A percentile compares a stretch with the other conserved stretches of the same genome.
phyloP scores from a whole-genome alignment of 73 alveolate genomes.

The Durusdinium trenchii region DNA sequence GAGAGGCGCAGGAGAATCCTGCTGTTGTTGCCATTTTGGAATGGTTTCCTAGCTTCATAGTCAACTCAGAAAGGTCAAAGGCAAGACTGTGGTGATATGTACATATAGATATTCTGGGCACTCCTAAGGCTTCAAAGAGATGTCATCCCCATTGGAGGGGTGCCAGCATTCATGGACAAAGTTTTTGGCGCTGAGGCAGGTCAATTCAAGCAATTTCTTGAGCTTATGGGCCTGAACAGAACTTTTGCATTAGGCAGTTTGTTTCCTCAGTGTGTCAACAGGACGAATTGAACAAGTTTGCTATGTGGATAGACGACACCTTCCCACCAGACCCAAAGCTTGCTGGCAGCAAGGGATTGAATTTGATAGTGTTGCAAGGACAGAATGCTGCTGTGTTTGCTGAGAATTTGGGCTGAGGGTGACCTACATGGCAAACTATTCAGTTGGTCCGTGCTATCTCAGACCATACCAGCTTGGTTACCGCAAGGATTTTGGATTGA shows the following conservation, averaged over 20 bases:
- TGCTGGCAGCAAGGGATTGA: not conserved
- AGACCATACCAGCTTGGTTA: not conserved
- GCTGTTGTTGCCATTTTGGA: not conserved
- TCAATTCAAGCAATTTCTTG: not conserved
- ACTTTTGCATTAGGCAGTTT: too few relatives aligned
- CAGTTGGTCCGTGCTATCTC: not conserved
- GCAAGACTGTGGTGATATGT: not conserved
- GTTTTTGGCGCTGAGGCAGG: not conserved
- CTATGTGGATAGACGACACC: not conserved
- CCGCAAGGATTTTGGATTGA: not conserved
- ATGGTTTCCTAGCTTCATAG: not conserved
- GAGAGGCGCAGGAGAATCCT: not conserved
- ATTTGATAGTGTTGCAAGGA: too few relatives aligned
- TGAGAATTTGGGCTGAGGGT: not conserved
- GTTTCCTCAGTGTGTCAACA: too few relatives aligned
- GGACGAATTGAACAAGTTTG: not conserved
- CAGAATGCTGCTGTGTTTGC: too few relatives aligned
- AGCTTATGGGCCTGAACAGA: not conserved
- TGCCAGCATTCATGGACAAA: not conserved
- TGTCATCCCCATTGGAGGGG: not conserved
- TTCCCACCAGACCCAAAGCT: not conserved
- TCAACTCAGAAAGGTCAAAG: too few relatives aligned
- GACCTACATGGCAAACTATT: not conserved
- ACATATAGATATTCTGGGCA: not conserved
- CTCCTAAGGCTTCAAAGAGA: not conserved